Percentiles rank a stretch among this genome's conserved stretches.
These are phyloP conservation scores for Hypoxylon sp. DNA, from an alignment of 2,329 filamentous ascomycete genomes.

Conservation along the genomic window DNA sequence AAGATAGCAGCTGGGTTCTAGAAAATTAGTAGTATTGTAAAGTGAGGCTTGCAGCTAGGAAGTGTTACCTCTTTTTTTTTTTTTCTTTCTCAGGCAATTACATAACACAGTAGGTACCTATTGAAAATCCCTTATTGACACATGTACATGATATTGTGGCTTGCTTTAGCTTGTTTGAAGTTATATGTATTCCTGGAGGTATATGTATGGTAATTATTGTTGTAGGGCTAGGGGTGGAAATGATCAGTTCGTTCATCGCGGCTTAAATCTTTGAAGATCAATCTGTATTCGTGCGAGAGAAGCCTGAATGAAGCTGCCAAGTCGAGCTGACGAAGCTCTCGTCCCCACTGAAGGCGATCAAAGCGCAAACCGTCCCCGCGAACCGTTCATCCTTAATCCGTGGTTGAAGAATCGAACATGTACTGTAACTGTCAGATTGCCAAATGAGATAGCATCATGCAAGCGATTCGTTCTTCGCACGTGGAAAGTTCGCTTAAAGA, in stretches of 20 bases:
- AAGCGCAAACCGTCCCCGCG: slow-evolving; percentile 32
- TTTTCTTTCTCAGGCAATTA: background rate
- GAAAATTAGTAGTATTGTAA: background rate
- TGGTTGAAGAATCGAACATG: slow-evolving; percentile 28
- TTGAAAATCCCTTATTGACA: background rate
- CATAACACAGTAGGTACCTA: background rate
- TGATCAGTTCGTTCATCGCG: slow-evolving; percentile 20
- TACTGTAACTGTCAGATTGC: slow-evolving; percentile 11
- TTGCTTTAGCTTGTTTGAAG: slow-evolving; percentile 3
- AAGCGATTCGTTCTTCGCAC: slow-evolving; percentile 9
- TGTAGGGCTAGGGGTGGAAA: slow-evolving; percentile 28
- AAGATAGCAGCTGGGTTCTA: slow-evolving; percentile 3
- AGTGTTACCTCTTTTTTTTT: background rate
- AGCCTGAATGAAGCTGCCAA: slow-evolving; percentile 16
- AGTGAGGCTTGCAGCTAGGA: background rate
- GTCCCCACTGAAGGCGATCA: slow-evolving; percentile 28
- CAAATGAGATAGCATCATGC: slow-evolving; percentile 27
- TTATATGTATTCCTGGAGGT: slow-evolving; percentile 17
- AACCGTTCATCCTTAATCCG: slow-evolving; percentile 24
- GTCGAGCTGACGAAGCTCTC: slow-evolving; percentile 31
- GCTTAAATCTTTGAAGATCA: slow-evolving; percentile 12
- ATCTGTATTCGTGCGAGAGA: slow-evolving; percentile 14
- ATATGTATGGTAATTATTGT: background rate
- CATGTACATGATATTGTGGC: background rate
- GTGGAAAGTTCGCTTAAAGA: slow-evolving; percentile 10